phyloP scores from a whole-genome alignment of 768 basidiomycete genomes.

The Rhizopogon vinicolor region DNA sequence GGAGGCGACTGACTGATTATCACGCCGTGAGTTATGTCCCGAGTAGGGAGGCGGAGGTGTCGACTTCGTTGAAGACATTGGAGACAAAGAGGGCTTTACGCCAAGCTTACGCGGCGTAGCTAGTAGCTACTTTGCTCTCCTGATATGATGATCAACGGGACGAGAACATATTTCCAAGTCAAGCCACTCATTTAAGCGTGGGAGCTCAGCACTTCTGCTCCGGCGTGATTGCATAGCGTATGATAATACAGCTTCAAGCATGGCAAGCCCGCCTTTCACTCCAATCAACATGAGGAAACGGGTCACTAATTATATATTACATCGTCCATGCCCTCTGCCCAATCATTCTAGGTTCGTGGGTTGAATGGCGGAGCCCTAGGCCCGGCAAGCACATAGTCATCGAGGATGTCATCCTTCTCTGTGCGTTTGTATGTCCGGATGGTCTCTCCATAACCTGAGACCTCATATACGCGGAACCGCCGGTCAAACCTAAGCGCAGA shows the following conservation, averaged over 20 bases:
- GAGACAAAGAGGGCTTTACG: background rate
- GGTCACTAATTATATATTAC: background rate
- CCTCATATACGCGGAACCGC: constrained; percentile 83
- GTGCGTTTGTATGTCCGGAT: constrained; percentile 85
- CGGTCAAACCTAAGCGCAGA: constrained; percentile 67
- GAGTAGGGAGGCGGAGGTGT: constrained; percentile 16
- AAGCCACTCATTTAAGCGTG: too few relatives aligned
- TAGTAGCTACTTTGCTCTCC: too few relatives aligned
- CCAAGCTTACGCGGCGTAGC: too few relatives aligned
- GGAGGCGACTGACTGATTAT: constrained; percentile 49
- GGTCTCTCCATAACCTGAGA: constrained; percentile 89
- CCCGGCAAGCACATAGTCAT: constrained; percentile 61
- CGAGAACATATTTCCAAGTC: too few relatives aligned
- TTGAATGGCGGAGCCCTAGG: constrained; percentile 33
- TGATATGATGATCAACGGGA: too few relatives aligned
- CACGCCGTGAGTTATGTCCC: constrained; percentile 46
- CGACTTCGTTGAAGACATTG: constrained; percentile 14
- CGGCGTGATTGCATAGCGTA: too few relatives aligned
- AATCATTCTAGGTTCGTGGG: constrained; percentile 1
- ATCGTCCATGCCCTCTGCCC: background rate
- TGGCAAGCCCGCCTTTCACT: too few relatives aligned
- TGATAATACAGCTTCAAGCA: too few relatives aligned
- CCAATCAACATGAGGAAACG: background rate
- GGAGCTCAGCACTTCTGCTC: too few relatives aligned
- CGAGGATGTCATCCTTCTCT: constrained; percentile 63